Evolutionary conservation across 192 early-diverging fungal species (phyloP).

Genomic region (Dimargaris verticillata): DNA sequence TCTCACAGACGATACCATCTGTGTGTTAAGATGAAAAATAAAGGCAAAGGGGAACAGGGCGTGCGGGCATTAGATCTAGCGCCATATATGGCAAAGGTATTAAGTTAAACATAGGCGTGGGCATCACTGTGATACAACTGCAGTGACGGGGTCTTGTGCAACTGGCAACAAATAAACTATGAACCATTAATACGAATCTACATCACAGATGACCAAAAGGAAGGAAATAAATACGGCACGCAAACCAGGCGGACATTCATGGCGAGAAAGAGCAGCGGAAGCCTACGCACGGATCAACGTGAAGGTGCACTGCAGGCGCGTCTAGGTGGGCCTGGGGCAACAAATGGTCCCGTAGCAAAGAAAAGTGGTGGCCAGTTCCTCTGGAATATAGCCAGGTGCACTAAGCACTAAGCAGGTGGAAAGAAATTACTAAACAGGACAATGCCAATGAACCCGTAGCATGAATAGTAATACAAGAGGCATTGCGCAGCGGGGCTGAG

Average conservation of each 20-base stretch:
- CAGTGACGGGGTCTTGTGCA: not conserved
- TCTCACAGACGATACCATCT: no score
- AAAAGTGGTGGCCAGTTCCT: no score
- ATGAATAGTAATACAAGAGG: slow-evolving; percentile 47
- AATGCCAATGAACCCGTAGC: slow-evolving; percentile 57
- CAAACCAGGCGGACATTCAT: no score
- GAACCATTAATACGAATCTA: not conserved
- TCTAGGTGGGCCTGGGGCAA: no score
- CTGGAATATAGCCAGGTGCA: no score
- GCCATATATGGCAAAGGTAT: not conserved
- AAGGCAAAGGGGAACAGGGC: not conserved
- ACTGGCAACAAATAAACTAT: not conserved
- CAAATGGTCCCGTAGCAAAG: no score
- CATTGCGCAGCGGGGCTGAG: slow-evolving; percentile 13
- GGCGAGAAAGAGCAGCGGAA: no score
- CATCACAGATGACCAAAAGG: not conserved
- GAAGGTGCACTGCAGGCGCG: no score
- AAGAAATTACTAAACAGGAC: slow-evolving; percentile 77
- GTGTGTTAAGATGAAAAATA: no score
- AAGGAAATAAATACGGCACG: not conserved
- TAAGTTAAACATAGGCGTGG: not conserved
- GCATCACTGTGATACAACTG: not conserved
- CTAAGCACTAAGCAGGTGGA: slow-evolving; percentile 61
- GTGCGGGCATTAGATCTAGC: not conserved
- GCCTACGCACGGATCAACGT: no score